A percentile compares a stretch with the other conserved stretches of the same genome.
Evolutionary conservation across 495 filamentous ascomycete species (phyloP).

Genomic region (Tuber umbilicatum): DNA sequence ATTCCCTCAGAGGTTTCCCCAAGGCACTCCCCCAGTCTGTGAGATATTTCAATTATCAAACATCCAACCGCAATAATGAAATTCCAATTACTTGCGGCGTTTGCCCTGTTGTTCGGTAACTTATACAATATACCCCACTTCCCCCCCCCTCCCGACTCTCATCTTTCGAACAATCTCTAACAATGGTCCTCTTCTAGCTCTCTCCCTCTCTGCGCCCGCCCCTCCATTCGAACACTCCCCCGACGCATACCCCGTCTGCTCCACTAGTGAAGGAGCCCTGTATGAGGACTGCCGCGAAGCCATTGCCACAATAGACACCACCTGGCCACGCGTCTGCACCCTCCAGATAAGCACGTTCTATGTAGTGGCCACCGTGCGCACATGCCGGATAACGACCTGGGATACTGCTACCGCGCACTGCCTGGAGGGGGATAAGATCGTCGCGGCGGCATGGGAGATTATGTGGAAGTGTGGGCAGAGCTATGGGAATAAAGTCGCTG

Average conservation of each 20-base stretch:
- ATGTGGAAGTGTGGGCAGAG: not conserved
- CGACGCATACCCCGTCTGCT: not conserved
- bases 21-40: not conserved
- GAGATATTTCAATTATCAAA: not conserved
- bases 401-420: not conserved
- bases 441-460: not conserved
- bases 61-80: no score
- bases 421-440: not conserved
- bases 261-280: not conserved
- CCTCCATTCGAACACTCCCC: not conserved
- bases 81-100: not conserved
- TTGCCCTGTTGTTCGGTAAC: not conserved
- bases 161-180: not conserved
- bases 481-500: not conserved
- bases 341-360: not conserved
- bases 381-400: not conserved
- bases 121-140: not conserved
- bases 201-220: not conserved
- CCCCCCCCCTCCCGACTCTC: not conserved
- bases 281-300: not conserved
- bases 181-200: not conserved
- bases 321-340: not conserved
- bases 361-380: not conserved
- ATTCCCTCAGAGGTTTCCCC: not conserved
- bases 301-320: not conserved